Conservation (phyloP, 176 grass and related monocot genomes). For the Tillandsia fasciculata region DNA sequence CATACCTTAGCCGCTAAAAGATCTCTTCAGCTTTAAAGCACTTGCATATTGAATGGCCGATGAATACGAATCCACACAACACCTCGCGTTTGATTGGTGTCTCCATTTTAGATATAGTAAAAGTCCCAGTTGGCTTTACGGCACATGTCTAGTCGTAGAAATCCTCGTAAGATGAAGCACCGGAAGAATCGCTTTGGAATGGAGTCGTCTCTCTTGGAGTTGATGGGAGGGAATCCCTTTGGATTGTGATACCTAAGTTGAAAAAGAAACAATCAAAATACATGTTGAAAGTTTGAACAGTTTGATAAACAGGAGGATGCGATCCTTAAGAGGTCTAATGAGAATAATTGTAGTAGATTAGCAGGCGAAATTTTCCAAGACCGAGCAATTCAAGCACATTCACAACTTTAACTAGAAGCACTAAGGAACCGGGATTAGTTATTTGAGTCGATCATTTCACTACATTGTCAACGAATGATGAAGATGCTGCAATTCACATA, state of each 20-base stretch:
- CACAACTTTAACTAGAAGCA: background rate
- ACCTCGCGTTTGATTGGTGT: background rate
- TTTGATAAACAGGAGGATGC: background rate
- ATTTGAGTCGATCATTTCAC: background rate
- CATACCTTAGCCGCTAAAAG: background rate
- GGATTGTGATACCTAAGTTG: slow-evolving; percentile 38
- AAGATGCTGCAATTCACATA: background rate
- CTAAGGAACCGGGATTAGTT: background rate
- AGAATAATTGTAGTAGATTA: background rate
- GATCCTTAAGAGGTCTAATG: background rate
- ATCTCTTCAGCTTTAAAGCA: background rate
- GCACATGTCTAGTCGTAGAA: slow-evolving; percentile 48
- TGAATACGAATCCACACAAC: slow-evolving; percentile 7
- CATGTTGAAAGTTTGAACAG: background rate
- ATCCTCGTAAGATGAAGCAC: slow-evolving; percentile 73
- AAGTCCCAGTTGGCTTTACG: background rate
- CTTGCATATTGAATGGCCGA: background rate
- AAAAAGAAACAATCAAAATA: background rate
- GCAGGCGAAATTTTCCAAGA: background rate
- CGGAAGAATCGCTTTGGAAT: slow-evolving; percentile 91
- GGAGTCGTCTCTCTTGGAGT: slow-evolving; percentile 72
- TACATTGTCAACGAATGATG: background rate
- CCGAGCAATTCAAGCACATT: background rate
- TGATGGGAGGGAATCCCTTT: slow-evolving; percentile 72
- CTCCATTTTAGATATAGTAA: background rate